These are phyloP conservation scores for Triticum timopheevii DNA, from an alignment of 176 grass and related monocot genomes.

Conservation along the genomic window DNA sequence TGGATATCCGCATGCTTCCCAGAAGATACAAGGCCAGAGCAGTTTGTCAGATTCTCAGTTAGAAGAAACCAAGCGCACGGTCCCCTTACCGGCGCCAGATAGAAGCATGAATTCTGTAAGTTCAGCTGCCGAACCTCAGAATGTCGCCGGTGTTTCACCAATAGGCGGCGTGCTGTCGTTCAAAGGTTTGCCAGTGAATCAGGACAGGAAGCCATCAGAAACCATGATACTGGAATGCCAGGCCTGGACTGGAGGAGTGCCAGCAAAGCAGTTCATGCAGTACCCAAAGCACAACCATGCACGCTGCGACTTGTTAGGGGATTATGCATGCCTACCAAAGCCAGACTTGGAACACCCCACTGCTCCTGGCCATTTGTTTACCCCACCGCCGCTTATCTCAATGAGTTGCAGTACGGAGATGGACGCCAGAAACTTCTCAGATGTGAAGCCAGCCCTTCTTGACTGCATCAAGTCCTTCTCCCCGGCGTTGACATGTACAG, in stretches of 20 bases:
- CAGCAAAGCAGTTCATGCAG: conserved; percentile 80
- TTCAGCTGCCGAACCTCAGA: conserved; percentile 40
- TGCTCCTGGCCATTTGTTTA: conserved; percentile 37
- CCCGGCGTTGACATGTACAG: conserved; percentile 59
- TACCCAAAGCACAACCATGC: conserved; percentile 80
- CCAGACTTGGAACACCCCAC: conserved; percentile 48
- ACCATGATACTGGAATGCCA: conserved; percentile 57
- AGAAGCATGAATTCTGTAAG: conserved; percentile 34
- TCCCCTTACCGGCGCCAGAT: conserved; percentile 35
- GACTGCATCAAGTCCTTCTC: conserved; percentile 62
- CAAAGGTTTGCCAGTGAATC: conserved; percentile 43
- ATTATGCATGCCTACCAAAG: conserved; percentile 80
- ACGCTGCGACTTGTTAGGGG: conserved; percentile 64
- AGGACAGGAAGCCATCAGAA: conserved; percentile 55
- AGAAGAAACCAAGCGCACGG: conserved; percentile 39
- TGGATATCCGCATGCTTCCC: conserved; percentile 32
- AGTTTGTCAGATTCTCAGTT: conserved; percentile 42
- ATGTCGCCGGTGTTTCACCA: conserved; percentile 33
- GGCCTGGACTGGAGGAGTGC: conserved; percentile 42
- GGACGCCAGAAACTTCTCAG: conserved; percentile 40
- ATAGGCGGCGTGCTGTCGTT: conserved; percentile 72
- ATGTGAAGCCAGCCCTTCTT: conserved; percentile 63
- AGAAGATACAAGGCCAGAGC: conserved; percentile 47
- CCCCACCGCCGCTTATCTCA: conserved; percentile 50
- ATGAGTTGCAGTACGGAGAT: conserved; percentile 50